Evolutionary conservation across 2,329 filamentous ascomycete genomes (phyloP).

Genomic region (Penicillium sclerotigenum): DNA sequence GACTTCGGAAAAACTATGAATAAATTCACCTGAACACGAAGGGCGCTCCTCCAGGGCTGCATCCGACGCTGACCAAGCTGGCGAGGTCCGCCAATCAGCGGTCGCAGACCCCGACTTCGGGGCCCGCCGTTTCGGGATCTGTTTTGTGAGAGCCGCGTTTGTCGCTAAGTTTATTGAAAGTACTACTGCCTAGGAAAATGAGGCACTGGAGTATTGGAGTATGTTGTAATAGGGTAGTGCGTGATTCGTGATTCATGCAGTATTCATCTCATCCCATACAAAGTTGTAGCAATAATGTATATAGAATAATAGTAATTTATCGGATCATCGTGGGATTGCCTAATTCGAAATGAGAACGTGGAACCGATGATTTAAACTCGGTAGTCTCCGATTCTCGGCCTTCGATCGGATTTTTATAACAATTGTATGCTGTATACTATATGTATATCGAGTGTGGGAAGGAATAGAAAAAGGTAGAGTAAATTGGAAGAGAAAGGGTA

Average conservation of each 20-base stretch:
- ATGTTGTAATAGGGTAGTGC: neutral
- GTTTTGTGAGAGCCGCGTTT: neutral
- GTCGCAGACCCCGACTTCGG: neutral
- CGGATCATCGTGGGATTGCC: neutral
- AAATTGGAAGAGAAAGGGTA: neutral
- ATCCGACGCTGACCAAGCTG: neutral
- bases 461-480: neutral
- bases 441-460: neutral
- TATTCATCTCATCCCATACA: neutral
- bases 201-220: neutral
- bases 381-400: conserved; percentile 8
- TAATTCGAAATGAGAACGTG: conserved; percentile 1
- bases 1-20: neutral
- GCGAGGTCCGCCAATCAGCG: neutral
- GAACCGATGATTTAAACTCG: conserved; percentile 1
- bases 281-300: neutral
- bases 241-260: conserved; percentile 1
- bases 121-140: neutral
- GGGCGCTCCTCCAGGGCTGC: neutral
- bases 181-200: neutral
- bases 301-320: neutral
- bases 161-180: neutral
- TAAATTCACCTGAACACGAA: neutral
- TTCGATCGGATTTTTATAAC: neutral
- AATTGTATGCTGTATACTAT: neutral